Base-by-base conservation (phyloP, 495 filamentous ascomycete genomes). In the Trichocladium uniseriatum region DNA sequence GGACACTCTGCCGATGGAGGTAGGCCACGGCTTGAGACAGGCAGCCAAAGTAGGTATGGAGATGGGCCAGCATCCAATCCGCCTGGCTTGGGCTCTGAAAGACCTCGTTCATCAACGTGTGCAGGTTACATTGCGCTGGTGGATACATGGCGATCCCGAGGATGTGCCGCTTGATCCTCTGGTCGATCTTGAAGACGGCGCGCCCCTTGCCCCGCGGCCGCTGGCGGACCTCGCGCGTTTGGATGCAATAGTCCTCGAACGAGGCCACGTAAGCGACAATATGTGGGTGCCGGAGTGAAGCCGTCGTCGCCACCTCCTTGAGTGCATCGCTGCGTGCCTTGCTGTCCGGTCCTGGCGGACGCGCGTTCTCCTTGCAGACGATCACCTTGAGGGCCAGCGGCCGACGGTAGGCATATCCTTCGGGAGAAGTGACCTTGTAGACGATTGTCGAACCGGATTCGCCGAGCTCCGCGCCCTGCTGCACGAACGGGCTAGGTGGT, bases 1-100 rank as follows among this genome's bases (percentile, higher is more conserved):
- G 56, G 1, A 60, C 53, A 14, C 36, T 54, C 1, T 47, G 49
- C 11, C 60, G 47, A 48, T 74, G 71, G 2, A 75, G 54, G 45
- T 67, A 72, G 4, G 59, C 56, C 1, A 75, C 51, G 2, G 66
- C 70, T 20, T 66, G 63, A 7, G 58, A 38, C 1, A 71, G 55
- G 47, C 67, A 70, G 3, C 63, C 63, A 20, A 66, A 66, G 38
- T 62, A 66, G 0, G 47, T 54, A 46, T 64, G 61, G 21, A 66
- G 40, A n/a, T 52, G 55, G 2, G 48, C 49, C 9, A 56, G 8
- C 38, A 55, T 52, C 54, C 51, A 57, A 19, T 42, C 48, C 10
- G 46, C 48, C 24, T 53, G 34, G 5, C 35, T 19, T 3, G 53
- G 49, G 32, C 31, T 51, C 18, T 38, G 29, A 39, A 52, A 38